Base-by-base conservation (phyloP, 2,329 filamentous ascomycete species). In the Colletotrichum paranaense region DNA sequence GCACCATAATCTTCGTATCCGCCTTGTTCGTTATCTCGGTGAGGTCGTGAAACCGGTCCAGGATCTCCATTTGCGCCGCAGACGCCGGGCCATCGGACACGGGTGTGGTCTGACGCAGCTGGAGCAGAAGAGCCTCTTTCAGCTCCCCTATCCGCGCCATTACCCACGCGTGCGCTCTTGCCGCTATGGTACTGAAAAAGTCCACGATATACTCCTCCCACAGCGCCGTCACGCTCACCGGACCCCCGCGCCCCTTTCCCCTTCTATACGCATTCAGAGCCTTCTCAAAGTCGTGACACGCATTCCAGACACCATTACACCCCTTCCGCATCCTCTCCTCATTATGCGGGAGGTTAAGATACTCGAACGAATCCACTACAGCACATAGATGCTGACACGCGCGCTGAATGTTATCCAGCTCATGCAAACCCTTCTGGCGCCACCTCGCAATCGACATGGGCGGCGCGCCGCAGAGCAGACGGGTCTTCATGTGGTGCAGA, bases 161-260 rank as follows among this genome's bases (percentile, higher is more conserved):
- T 5, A 64, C 38, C 68, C 68, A 71, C 2, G 30, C 53, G 4
- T 71, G 68, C 32, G 63, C 68, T n/a, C 63, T 58, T 4, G 42
- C 62, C 6, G 55, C 42, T 1, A 71, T 35, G 7, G 63, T 71
- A 2, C 11, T 2, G 28, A 71, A 16, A 26, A 53, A 71, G 5
- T 71, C 68, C 35, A 60, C 68, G 22, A 71, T 16, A 11, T 55
- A 71, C 57, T 71, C 68, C 42, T 71, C 68, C 68, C 68, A 71
- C 19, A 60, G 7, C 24, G 68, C 68, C 42, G 68, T 71, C 9
- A 60, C 42, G 22, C 42, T 32, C 6, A 67, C 22, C 4, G 26
- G 19, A 3, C 30, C 11, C 11, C 55, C 42, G 7, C 55, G 42
- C 1, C 46, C 56, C 2, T 46, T 46, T 46, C 24, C 12, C 5